Base-by-base conservation (phyloP, 2,329 filamentous ascomycete species). In the Fusarium ramigenum region DNA sequence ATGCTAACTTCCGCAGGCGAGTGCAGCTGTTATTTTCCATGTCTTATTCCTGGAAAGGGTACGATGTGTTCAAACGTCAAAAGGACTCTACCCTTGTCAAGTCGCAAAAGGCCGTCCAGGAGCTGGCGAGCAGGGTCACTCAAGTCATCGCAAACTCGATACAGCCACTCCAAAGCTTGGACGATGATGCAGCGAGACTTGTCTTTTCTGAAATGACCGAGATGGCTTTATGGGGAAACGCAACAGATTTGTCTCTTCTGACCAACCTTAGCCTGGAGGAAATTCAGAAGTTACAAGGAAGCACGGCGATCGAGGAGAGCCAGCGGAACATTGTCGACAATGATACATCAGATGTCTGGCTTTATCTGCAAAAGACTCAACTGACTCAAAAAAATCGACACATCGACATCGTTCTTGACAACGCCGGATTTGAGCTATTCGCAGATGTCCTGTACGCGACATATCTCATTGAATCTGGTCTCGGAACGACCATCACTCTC, bases 381-480 rank as follows among this genome's bases (percentile, higher is more conserved):
- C 5, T 19, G 1, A 56, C 12, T 7, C 21, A 36, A 36, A 2
- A 14, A 0, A 7, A 37, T 4, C 63, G 63, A n/a, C 47, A 65
- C 6, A 49, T 65, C 8, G 63, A 65, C 9, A 53, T 65, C 12
- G 12, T 65, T 15, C 58, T 65, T 14, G 63, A 65, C 10, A 65
- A 65, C 19, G 63, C 40, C 7, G 63, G 63, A 25, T 65, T 65
- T 19, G 63, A 65, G 7, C 40, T 65, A 10, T 65, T 65, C 30
- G 30, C 63, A 16, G 63, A 65, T 4, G n/a, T 65, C 3, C 34
- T 65, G 19, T 63, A 54, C 11, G 18, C 46, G 7, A 36, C 58
- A 47, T 65, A 65, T 10, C 63, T 65, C 10, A 54, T 63, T 10
- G 58, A 25, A 63, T 65, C 47, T 15, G 58, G 49, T 11, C 47